phyloP scores from a whole-genome alignment of 1,284 basidiomycete genomes.

The Erythrobasidium hasegawianum region DNA sequence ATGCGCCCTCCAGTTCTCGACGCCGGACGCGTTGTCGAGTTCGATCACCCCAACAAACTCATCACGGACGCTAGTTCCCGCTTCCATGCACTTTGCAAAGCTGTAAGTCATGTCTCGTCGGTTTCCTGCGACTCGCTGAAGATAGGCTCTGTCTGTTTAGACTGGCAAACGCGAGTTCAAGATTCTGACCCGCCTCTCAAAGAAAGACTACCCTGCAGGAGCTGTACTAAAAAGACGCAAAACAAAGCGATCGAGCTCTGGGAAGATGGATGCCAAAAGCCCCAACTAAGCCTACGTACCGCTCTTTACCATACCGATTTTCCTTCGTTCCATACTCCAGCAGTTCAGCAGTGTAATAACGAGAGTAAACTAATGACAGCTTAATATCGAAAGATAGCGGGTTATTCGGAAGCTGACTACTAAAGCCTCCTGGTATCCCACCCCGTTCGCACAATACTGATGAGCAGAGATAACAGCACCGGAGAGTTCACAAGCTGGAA shows the following conservation, averaged over 20 bases:
- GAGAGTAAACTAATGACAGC: too few relatives aligned
- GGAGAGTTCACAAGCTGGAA: too few relatives aligned
- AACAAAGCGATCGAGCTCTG: conserved; percentile 20
- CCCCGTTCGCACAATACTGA: too few relatives aligned
- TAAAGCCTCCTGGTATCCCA: too few relatives aligned
- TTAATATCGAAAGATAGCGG: too few relatives aligned
- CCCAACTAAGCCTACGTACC: not conserved
- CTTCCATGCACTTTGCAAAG: conserved; percentile 31
- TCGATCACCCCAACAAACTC: conserved; percentile 53
- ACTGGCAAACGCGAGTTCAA: conserved; percentile 43
- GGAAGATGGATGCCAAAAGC: conserved; percentile 16
- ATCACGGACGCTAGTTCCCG: conserved; percentile 43
- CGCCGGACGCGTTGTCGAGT: conserved; percentile 51
- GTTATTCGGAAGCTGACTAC: too few relatives aligned
- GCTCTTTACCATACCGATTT: too few relatives aligned
- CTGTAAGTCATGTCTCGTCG: conserved; percentile 11
- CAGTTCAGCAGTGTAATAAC: too few relatives aligned
- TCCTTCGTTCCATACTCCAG: too few relatives aligned
- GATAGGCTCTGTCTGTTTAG: conserved; percentile 41
- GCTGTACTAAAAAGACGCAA: conserved; percentile 26
- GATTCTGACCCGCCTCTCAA: conserved; percentile 33
- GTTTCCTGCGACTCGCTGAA: too few relatives aligned
- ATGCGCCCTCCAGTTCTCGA: conserved; percentile 28
- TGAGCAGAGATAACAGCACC: too few relatives aligned
- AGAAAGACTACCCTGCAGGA: conserved; percentile 27